Base-by-base conservation (phyloP, 2,329 filamentous ascomycete species). In the Coniochaeta pulveracea region DNA sequence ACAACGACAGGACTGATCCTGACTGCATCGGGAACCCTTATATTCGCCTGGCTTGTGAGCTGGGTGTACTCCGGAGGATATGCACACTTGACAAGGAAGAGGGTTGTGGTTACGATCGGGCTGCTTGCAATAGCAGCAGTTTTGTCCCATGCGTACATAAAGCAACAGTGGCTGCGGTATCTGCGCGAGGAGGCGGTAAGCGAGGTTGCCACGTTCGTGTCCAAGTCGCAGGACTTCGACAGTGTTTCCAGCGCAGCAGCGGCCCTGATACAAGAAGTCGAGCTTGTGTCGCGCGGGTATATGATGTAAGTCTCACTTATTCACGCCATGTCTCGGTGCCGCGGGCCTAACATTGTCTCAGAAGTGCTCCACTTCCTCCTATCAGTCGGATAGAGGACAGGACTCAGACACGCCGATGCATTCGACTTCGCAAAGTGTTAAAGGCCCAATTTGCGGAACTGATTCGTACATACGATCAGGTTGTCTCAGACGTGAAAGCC, bases 261-360 rank as follows among this genome's bases (percentile, higher is more conserved):
- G 35, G 76, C 81, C 23, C 70, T 94, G 39, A 80, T 95, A 40
- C 88, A 94, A 54, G 88, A 95, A 57, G 86, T 95, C n/a, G 88
- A 95, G 59, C 68, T 95, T 19, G 86, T 95, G 17, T 93, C 88
- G 19, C 76, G 88, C 45, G 88, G 88, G 15, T 95, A 93, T 55
- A 72, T 84, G 58, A 67, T 94, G 76, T 85, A 57, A 55, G 77
- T 61, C 31, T 5, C 28, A 21, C 23, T 27, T 15, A 22, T 18
- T 5, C 8, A 11, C 8, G 34, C 10, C 4, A 10, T 19, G 21
- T 24, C 30, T 33, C 10, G 18, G 18, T 6, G n/a, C n/a, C 14
- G 10, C 10, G 1, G 14, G 17, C 17, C 40, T 47, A 31, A 47
- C 40, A 24, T 8, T 5, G 7, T 5, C 35, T 2, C 34, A 93